Evolutionary conservation across 129 eudicot species (phyloP).

Genomic region (Flaveria trinervia): DNA sequence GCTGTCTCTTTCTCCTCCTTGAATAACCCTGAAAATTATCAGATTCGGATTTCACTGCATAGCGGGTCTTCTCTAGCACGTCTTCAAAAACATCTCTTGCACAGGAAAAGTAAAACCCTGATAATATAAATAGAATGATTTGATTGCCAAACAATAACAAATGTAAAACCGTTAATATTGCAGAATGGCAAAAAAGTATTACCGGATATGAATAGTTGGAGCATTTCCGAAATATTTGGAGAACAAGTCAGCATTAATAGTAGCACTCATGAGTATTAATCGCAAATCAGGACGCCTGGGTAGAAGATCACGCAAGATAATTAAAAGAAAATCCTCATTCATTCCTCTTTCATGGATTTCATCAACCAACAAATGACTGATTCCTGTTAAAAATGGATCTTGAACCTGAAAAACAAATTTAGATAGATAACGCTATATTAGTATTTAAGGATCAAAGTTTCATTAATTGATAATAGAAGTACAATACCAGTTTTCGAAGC

Average conservation of each 20-base stretch:
- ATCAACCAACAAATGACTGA: conserved; percentile 84
- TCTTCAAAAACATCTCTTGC: conserved; percentile 77
- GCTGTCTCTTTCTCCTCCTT: conserved; percentile 59
- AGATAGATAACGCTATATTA: conserved; percentile 1
- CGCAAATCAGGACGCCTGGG: conserved; percentile 88
- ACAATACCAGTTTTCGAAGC: conserved; percentile 72
- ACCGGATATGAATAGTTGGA: conserved; percentile 84
- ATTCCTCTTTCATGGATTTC: conserved; percentile 98
- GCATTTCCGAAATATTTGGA: conserved; percentile 84
- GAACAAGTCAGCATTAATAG: conserved; percentile 90
- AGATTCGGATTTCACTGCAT: conserved; percentile 54
- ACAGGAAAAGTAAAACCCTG: conserved; percentile 94
- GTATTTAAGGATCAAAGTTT: background rate
- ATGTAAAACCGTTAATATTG: background rate
- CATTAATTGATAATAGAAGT: background rate
- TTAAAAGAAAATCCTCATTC: conserved; percentile 90
- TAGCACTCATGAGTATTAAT: conserved; percentile 91
- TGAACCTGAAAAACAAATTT: conserved; percentile 58
- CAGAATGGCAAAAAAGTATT: conserved; percentile 21
- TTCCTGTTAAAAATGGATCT: conserved; percentile 76
- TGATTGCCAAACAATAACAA: conserved; percentile 1
- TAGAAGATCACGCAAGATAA: conserved; percentile 81
- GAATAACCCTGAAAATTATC: conserved; percentile 61
- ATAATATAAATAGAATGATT: conserved; percentile 18
- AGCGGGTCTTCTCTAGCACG: conserved; percentile 75